Percentiles rank a stretch among this genome's conserved stretches.
Evolutionary conservation across 805 yeast species (phyloP).

Genomic region (Kuraishia floccosa): DNA sequence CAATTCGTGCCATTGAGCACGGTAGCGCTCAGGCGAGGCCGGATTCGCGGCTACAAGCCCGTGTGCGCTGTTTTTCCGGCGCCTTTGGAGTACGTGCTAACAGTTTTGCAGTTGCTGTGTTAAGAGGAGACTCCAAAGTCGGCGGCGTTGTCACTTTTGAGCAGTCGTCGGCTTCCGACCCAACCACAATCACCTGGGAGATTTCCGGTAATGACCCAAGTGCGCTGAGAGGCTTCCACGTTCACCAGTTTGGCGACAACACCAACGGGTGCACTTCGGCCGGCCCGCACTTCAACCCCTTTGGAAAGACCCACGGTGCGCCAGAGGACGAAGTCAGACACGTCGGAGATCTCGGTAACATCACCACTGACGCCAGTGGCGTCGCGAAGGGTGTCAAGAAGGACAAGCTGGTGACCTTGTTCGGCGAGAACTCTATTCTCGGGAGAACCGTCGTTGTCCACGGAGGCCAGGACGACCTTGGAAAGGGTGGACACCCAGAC

Average conservation of each 20-base stretch:
- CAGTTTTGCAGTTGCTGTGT: slow-evolving; percentile 62
- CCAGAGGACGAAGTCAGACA: slow-evolving; percentile 76
- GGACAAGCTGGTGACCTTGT: slow-evolving; percentile 66
- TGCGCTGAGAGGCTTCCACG: slow-evolving; percentile 93
- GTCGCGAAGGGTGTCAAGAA: slow-evolving; percentile 83
- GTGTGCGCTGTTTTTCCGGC: not conserved
- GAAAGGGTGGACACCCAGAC: slow-evolving; percentile 88
- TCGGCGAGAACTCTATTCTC: slow-evolving; percentile 79
- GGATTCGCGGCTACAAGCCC: too few species aligned
- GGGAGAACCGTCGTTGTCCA: slow-evolving; percentile 97
- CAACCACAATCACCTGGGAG: slow-evolving; percentile 83
- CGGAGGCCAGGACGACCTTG: slow-evolving; percentile 87
- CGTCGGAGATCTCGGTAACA: slow-evolving; percentile 96
- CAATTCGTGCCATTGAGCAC: too few species aligned
- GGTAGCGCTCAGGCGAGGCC: too few species aligned
- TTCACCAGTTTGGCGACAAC: slow-evolving; percentile 97
- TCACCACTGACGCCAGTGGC: slow-evolving; percentile 79
- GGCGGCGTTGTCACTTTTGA: slow-evolving; percentile 81
- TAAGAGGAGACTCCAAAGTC: slow-evolving; percentile 91
- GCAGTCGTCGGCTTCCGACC: slow-evolving; percentile 68
- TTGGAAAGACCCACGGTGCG: slow-evolving; percentile 81
- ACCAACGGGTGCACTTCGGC: slow-evolving; percentile 99
- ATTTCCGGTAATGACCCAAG: slow-evolving; percentile 82
- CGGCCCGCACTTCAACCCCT: slow-evolving; percentile 96
- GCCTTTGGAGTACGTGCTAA: too few species aligned